Evolutionary conservation across 306 rosid species (phyloP), one percentile per base, ranked within the genome.

Genomic region (Cucumis hystrix): DNA sequence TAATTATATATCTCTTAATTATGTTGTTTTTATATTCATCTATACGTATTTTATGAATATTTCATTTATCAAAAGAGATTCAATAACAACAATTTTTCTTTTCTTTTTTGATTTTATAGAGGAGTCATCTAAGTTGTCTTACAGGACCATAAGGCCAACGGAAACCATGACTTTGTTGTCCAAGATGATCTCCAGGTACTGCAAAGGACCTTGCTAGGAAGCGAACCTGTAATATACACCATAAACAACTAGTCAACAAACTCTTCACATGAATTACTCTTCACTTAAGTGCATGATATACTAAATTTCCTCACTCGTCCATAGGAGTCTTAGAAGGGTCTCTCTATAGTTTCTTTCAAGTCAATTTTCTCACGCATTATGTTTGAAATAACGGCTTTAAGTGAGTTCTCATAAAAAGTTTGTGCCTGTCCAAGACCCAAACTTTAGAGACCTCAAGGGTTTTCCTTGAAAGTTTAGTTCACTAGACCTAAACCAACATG

Each of bases 71-170:
- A 35, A 35, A 37, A 3, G 21, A 65, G 18, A 37, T 7, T 17
- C 17, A 17, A 17, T 65, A 37, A 35, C 10, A 70, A 23, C 51
- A 23, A 40, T 2, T 10, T 12, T n/a, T 51, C 0, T 4, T 51
- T 51, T 49, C 0, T 12, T 49, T 41, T 45, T 45, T 45, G 51
- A 12, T 69, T 69, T 39, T 39, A 23, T 43, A 7, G 17, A 13
- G 55, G 57, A 70, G 21, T 3, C 14, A 49, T 71, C 55, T 14
- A 71, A 49, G 30, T 1, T 62, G 20, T 30, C 96, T 92, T 87
- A 95, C 98, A 23, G 97, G 97, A 82, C 98, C 98, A 87, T 92
- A 95, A 66, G 98, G 98, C 98, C 98, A 95, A 63, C 91, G 92
- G 55, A 86, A 95, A 40, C 98, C 98, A 52, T 95, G 91, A 85